phyloP scores from a whole-genome alignment of 148 eudicot species.

The Fagopyrum esculentum region DNA sequence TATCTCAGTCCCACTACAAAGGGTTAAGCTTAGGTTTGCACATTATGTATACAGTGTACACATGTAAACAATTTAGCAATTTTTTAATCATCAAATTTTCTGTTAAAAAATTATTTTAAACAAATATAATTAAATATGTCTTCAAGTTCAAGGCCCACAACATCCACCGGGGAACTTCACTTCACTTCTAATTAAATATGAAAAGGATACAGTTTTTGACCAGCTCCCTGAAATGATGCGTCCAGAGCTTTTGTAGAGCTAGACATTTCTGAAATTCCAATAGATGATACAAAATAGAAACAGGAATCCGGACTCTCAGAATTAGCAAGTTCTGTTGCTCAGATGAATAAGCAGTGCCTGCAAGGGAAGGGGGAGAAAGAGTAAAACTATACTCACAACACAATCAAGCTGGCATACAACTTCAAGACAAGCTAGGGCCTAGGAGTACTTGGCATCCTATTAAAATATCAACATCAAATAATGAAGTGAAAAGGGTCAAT shows the following conservation, averaged over 20 bases:
- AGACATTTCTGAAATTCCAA: slow-evolving; percentile 37
- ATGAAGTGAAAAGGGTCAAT: not conserved
- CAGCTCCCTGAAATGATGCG: slow-evolving; percentile 90
- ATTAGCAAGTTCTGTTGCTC: not conserved
- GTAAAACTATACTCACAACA: not conserved
- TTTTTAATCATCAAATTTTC: not conserved
- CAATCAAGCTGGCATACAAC: not conserved
- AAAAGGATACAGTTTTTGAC: slow-evolving; percentile 83
- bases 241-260: slow-evolving; percentile 70
- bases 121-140: too few relatives aligned
- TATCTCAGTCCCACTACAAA: slow-evolving; percentile 74
- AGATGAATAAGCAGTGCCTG: not conserved
- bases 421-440: not conserved
- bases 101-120: too few relatives aligned
- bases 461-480: not conserved
- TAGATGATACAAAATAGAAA: not conserved
- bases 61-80: not conserved
- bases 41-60: not conserved
- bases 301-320: not conserved
- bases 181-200: not conserved
- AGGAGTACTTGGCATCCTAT: not conserved
- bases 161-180: not conserved
- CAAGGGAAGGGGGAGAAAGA: not conserved
- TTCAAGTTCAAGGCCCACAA: not conserved
- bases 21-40: slow-evolving; percentile 44